phyloP scores from a whole-genome alignment of 2,329 filamentous ascomycete species.

The Clonostachys rosea region DNA sequence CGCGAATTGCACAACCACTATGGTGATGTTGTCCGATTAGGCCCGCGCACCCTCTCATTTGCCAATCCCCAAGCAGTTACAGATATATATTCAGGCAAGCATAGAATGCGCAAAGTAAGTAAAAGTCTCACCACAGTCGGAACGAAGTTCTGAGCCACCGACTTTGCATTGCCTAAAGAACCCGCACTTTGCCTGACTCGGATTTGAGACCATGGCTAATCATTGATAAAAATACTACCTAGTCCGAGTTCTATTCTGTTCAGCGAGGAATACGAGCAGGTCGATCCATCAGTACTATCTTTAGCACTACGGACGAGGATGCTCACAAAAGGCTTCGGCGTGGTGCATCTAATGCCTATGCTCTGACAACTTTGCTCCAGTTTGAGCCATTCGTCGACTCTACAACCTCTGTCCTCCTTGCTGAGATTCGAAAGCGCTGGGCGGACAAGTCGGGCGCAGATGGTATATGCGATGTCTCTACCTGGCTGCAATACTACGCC shows the following conservation, averaged over 20 bases:
- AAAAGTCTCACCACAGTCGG: background rate
- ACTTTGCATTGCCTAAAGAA: no score
- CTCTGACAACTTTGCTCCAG: conserved; percentile 38
- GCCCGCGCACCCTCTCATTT: conserved; percentile 71
- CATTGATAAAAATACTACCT: background rate
- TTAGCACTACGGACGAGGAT: conserved; percentile 69
- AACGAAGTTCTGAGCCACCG: no score
- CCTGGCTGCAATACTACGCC: background rate
- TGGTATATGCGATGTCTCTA: conserved; percentile 20
- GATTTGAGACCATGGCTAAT: background rate
- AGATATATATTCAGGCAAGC: conserved; percentile 76
- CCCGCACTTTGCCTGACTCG: background rate
- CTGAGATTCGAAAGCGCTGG: conserved; percentile 4
- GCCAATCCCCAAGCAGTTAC: conserved; percentile 69
- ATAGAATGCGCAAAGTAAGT: conserved; percentile 71
- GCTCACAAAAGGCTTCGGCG: conserved; percentile 43
- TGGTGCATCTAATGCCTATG: conserved; percentile 36
- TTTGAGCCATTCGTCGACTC: conserved; percentile 45
- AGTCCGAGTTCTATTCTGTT: conserved; percentile 79
- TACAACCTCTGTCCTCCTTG: conserved; percentile 35
- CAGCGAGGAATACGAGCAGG: conserved; percentile 71
- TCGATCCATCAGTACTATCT: conserved; percentile 64
- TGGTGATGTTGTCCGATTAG: conserved; percentile 70
- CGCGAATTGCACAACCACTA: conserved; percentile 52
- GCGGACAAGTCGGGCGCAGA: no score